Base-by-base conservation (phyloP, 768 basidiomycete species). In the Xerocomellus amylosporus region DNA sequence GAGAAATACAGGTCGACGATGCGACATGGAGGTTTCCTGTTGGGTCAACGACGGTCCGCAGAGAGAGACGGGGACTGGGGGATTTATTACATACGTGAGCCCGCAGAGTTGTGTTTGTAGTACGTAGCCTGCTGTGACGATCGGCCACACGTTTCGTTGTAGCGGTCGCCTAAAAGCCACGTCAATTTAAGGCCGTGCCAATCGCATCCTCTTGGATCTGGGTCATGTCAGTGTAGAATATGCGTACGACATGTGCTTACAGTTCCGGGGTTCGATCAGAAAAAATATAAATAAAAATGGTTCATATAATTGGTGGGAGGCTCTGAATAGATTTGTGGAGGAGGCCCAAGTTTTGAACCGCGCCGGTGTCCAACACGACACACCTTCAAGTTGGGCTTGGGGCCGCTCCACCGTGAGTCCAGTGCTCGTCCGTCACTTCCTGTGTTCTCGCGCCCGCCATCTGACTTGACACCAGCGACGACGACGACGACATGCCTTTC, bases 401-500 rank as follows among this genome's bases (percentile, higher is more conserved):
- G 28, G 28, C 8, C 28, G 22, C 20, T 17, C 12, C 19, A 30
- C 30, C 28, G 38, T 17, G 28, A 28, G 26, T 31, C 10, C 28
- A 28, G 28, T 14, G 13, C 34, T 22, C 49, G 14, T 49, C 36
- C 19, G 15, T 24, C 22, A 28, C 15, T 41, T 33, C 40, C 2
- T 22, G 8, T 14, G 14, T 22, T 30, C 30, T 28, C 9, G 7
- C 20, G 26, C 46, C 24, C 17, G 24, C 9, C 38, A 42, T 47
- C 53, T 46, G 17, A 49, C 48, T n/a, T 40, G 31, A 51, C 46
- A 20, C 14, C 51, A 10, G 22, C 47, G 33, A 34, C 61, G 10
- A n/a, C 46, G 28, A 19, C 51, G 43, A 36, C 60, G 12, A 55
- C 50, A 76, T 76, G 75, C 77, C 77, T 17, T 78, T 78, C 56